A percentile compares a stretch with the other conserved stretches of the same genome.
These are phyloP conservation scores for Penicillium cataractarum DNA, from an alignment of 495 filamentous ascomycete genomes.

Conservation along the genomic window DNA sequence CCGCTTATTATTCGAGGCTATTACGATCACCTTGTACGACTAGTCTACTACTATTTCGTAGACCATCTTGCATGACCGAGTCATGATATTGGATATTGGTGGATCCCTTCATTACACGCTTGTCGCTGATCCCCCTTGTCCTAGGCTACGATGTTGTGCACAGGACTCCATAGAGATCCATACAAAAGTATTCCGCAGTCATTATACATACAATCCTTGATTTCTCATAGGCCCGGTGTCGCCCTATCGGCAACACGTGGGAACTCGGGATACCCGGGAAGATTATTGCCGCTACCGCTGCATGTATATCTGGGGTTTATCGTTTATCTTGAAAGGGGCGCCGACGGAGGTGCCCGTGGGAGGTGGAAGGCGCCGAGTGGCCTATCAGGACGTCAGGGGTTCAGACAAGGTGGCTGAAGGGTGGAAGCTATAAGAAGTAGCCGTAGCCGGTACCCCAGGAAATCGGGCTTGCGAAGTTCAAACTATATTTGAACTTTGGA, in stretches of 20 bases:
- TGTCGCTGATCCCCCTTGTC: not conserved
- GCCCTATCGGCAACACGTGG: constrained; percentile 6
- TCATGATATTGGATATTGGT: not conserved
- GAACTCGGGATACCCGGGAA: constrained; percentile 1
- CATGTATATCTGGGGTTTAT: constrained; percentile 23
- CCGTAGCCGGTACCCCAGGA: constrained; percentile 8
- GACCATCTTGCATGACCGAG: not conserved
- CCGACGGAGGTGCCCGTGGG: constrained; percentile 22
- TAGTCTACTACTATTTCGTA: no score
- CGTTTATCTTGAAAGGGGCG: constrained; percentile 16
- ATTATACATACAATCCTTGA: not conserved
- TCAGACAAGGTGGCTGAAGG: not conserved
- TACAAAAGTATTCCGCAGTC: not conserved
- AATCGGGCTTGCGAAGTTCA: not conserved
- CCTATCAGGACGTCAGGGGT: constrained; percentile 7
- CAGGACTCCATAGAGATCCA: not conserved
- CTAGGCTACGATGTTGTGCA: no score
- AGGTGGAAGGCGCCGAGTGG: constrained; percentile 27
- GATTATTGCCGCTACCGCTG: constrained; percentile 17
- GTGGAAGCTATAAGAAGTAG: constrained; percentile 10
- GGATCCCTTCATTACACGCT: not conserved
- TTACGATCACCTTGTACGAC: not conserved
- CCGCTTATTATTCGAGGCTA: constrained; percentile 2
- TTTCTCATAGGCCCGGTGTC: not conserved
- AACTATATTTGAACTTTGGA: not conserved